phyloP scores from a whole-genome alignment of 768 basidiomycete species.

The Terana coerulea region DNA sequence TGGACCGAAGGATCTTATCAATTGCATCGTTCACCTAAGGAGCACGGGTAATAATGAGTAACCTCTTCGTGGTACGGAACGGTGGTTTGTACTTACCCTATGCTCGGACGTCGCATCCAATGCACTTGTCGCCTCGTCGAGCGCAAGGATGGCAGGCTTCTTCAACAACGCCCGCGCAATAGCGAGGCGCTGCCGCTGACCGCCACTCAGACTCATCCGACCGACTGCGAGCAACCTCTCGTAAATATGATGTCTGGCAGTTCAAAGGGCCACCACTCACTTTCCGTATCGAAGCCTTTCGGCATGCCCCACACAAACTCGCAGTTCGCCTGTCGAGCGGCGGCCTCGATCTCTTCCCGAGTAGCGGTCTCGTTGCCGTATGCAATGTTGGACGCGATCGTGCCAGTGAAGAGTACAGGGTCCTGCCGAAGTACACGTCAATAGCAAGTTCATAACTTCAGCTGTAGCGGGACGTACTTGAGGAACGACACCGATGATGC shows the following conservation, averaged over 20 bases:
- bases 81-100: conserved; percentile 41
- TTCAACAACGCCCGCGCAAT: conserved; percentile 86
- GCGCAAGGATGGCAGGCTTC: conserved; percentile 81
- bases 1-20: conserved; percentile 75
- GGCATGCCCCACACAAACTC: conserved; percentile 96
- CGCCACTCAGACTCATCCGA: conserved; percentile 67
- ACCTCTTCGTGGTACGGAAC: neutral
- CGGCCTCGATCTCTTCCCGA: conserved; percentile 79
- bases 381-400: conserved; percentile 92
- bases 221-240: conserved; percentile 44
- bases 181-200: conserved; percentile 77
- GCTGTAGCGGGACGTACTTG: conserved; percentile 40
- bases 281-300: conserved; percentile 88
- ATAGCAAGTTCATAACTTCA: neutral
- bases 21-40: conserved; percentile 82
- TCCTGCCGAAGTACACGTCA: conserved; percentile 37
- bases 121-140: conserved; percentile 89
- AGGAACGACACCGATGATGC: conserved; percentile 89
- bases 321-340: conserved; percentile 89
- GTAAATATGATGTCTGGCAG: no score
- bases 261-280: conserved; percentile 40
- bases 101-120: conserved; percentile 88
- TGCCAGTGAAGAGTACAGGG: conserved; percentile 86
- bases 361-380: conserved; percentile 78
- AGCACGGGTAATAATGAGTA: neutral